Evolutionary conservation across 768 basidiomycete genomes (phyloP).

Genomic region (Termitomyces sp.): DNA sequence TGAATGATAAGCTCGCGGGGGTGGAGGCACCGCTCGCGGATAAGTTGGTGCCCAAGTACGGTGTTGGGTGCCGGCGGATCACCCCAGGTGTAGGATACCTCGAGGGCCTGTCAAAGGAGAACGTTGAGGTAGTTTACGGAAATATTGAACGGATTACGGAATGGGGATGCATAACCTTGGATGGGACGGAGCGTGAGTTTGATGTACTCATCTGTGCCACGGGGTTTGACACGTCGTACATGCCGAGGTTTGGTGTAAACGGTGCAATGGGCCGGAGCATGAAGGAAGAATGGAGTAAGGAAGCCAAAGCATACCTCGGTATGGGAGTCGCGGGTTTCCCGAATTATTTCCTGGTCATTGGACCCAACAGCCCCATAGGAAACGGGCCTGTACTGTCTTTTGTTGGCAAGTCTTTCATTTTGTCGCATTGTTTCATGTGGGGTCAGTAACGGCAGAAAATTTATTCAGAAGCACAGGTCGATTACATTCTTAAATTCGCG

Average conservation of each 20-base stretch:
- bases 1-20: constrained; percentile 35
- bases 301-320: constrained; percentile 24
- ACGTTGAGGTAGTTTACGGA: constrained; percentile 25
- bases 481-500: constrained; percentile 27
- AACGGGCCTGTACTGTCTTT: constrained; percentile 26
- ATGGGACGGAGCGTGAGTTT: constrained; percentile 25
- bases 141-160: constrained; percentile 23
- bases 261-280: constrained; percentile 21
- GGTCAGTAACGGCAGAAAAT: constrained; percentile 2
- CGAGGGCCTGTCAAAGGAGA: constrained; percentile 23
- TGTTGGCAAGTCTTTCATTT: constrained; percentile 18
- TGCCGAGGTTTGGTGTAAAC: constrained; percentile 27
- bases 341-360: constrained; percentile 26
- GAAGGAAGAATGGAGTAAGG: constrained; percentile 25
- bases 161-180: constrained; percentile 18
- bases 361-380: constrained; percentile 29
- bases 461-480: constrained; percentile 23
- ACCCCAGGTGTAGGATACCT: constrained; percentile 30
- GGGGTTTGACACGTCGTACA: constrained; percentile 28
- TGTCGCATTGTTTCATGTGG: not conserved
- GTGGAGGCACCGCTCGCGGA: constrained; percentile 37
- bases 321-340: constrained; percentile 26
- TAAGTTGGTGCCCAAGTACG: constrained; percentile 28
- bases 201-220: constrained; percentile 33
- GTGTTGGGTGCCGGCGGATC: constrained; percentile 27